These are phyloP conservation scores for Grosmannia serpens DNA, from an alignment of 2,329 filamentous ascomycete genomes.

Conservation along the genomic window DNA sequence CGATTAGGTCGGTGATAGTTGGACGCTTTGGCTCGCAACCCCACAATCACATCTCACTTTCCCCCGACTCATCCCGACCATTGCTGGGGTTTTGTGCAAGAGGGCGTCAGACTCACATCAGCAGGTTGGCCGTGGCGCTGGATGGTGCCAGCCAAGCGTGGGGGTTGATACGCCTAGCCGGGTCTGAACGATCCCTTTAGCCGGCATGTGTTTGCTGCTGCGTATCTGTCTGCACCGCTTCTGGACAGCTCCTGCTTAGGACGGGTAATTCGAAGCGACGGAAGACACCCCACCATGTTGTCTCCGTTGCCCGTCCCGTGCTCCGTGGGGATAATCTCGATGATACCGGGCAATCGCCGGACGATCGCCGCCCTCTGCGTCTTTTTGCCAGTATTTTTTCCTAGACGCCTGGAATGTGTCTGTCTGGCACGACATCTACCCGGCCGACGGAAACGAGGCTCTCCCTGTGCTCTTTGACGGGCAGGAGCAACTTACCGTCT, in stretches of 20 bases:
- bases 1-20: not conserved
- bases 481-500: not conserved
- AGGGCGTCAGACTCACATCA: not conserved
- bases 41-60: not conserved
- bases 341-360: not conserved
- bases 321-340: not conserved
- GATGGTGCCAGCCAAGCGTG: not conserved
- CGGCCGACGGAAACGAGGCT: not conserved
- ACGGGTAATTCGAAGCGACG: not conserved
- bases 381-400: too few species aligned
- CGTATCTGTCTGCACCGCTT: not conserved
- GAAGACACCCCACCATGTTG: not conserved
- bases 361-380: not conserved
- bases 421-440: too few species aligned
- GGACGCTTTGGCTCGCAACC: not conserved
- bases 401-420: too few species aligned
- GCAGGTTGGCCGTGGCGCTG: not conserved
- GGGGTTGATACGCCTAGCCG: not conserved
- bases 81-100: not conserved
- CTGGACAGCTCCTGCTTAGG: not conserved
- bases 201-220: not conserved
- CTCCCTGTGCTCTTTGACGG: not conserved
- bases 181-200: not conserved
- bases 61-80: not conserved
- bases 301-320: not conserved